Percentiles rank a stretch among this genome's conserved stretches.
These are phyloP conservation scores for Geosmithia putterillii DNA, from an alignment of 2,329 filamentous ascomycete genomes.

Conservation along the genomic window DNA sequence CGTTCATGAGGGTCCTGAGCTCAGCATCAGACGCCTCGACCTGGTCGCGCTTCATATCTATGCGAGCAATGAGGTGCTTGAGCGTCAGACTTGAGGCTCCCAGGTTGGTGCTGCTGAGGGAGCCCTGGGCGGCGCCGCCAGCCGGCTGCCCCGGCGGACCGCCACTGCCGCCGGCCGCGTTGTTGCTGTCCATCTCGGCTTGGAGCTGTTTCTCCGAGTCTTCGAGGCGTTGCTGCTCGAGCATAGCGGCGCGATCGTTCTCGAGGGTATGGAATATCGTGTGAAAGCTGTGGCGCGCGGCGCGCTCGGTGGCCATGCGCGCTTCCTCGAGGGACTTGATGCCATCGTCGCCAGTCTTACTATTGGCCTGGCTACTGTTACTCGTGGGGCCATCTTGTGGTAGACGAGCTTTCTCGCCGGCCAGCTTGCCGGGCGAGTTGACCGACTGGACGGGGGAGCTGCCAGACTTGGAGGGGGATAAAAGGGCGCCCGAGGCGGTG, in stretches of 20 bases:
- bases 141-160: constrained; percentile 32
- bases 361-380: background rate
- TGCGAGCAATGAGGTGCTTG: constrained; percentile 92
- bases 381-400: background rate
- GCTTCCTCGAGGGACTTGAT: constrained; percentile 89
- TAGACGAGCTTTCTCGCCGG: constrained; percentile 29
- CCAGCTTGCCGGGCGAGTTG: constrained; percentile 46
- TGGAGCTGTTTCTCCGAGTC: constrained; percentile 94
- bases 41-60: constrained; percentile 83
- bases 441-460: constrained; percentile 53
- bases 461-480: constrained; percentile 59
- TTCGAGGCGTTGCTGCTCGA: constrained; percentile 93
- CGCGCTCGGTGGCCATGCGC: constrained; percentile 80
- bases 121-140: constrained; percentile 45
- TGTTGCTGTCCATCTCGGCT: constrained; percentile 75
- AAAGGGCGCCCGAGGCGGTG: constrained; percentile 42
- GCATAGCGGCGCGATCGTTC: constrained; percentile 89
- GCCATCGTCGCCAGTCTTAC: constrained; percentile 72
- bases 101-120: constrained; percentile 84
- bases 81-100: constrained; percentile 91
- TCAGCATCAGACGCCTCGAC: constrained; percentile 90
- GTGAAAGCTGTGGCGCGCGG: constrained; percentile 81
- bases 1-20: constrained; percentile 83
- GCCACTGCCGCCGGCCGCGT: constrained; percentile 34
- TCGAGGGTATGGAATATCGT: constrained; percentile 92